Conservation (phyloP, 306 rosid species). For the Alnus glutinosa region DNA sequence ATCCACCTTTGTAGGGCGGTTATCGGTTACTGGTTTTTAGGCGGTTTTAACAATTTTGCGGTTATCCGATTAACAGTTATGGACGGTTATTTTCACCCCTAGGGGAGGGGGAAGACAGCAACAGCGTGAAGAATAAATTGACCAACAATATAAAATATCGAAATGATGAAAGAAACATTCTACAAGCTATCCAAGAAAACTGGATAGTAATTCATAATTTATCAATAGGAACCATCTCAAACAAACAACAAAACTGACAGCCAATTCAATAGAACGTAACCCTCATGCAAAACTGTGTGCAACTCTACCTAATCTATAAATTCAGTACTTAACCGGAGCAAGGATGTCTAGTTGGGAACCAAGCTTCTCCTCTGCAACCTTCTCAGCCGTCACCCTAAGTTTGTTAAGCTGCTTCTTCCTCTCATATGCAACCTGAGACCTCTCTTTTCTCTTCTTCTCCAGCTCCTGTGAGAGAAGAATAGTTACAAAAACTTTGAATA, state of each 20-base stretch:
- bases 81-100: too few species aligned
- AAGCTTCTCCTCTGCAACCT: slow-evolving; percentile 53
- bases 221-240: slow-evolving; percentile 13
- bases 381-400: slow-evolving; percentile 51
- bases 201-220: slow-evolving; percentile 4
- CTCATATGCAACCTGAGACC: slow-evolving; percentile 45
- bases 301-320: slow-evolving; percentile 13
- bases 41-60: too few species aligned
- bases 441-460: slow-evolving; percentile 69
- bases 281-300: slow-evolving; percentile 27
- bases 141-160: background rate
- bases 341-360: slow-evolving; percentile 59
- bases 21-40: too few species aligned
- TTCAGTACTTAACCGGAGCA: slow-evolving; percentile 53
- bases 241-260: slow-evolving; percentile 26
- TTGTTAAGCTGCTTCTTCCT: slow-evolving; percentile 60
- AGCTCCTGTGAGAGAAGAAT: slow-evolving; percentile 40
- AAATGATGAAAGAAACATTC: slow-evolving; percentile 3
- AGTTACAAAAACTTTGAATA: background rate
- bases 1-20: too few species aligned
- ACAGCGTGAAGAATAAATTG: background rate
- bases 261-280: slow-evolving; percentile 23
- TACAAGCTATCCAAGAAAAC: background rate
- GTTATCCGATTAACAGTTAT: too few species aligned
- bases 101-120: background rate